Percentiles rank a stretch among this genome's conserved stretches.
Conservation (phyloP, 2,329 filamentous ascomycete genomes). For the Colletotrichum sp. region DNA sequence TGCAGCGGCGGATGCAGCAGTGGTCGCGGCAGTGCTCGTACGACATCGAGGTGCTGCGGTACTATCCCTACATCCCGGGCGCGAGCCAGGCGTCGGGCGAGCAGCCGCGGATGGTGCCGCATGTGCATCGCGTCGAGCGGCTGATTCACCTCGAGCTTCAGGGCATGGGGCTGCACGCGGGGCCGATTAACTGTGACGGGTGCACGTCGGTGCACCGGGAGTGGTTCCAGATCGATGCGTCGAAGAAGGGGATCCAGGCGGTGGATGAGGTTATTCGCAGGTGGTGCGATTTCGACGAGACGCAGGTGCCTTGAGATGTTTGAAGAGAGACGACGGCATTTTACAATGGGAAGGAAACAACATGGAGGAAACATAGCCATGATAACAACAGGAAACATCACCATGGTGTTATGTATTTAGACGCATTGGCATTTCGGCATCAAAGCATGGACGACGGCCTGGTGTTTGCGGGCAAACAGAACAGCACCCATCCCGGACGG, state of each 20-base stretch:
- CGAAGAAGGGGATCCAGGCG: constrained; percentile 70
- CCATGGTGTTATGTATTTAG: not conserved
- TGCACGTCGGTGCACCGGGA: constrained; percentile 90
- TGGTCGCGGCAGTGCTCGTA: constrained; percentile 95
- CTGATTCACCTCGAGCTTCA: constrained; percentile 90
- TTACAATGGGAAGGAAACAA: not conserved
- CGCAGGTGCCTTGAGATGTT: constrained; percentile 10
- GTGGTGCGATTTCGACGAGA: constrained; percentile 87
- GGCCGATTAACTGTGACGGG: constrained; percentile 67
- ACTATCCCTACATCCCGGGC: constrained; percentile 80
- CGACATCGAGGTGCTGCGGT: constrained; percentile 84
- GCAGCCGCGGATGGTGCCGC: constrained; percentile 74
- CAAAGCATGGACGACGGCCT: not conserved
- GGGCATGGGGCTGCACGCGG: constrained; percentile 59
- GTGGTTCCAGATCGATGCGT: constrained; percentile 92
- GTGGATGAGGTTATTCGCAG: constrained; percentile 74
- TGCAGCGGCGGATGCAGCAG: constrained; percentile 88
- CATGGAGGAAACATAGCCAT: not conserved
- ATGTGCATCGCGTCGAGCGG: constrained; percentile 86
- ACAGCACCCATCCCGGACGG: not conserved
- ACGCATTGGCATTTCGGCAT: not conserved
- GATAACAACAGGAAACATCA: not conserved
- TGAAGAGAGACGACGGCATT: not conserved
- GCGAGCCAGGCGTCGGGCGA: constrained; percentile 28
- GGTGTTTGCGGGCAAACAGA: not conserved